A percentile compares a stretch with the other conserved stretches of the same genome.
Conservation (phyloP, 1,284 basidiomycete genomes). For the Hypsizygus ulmarius region DNA sequence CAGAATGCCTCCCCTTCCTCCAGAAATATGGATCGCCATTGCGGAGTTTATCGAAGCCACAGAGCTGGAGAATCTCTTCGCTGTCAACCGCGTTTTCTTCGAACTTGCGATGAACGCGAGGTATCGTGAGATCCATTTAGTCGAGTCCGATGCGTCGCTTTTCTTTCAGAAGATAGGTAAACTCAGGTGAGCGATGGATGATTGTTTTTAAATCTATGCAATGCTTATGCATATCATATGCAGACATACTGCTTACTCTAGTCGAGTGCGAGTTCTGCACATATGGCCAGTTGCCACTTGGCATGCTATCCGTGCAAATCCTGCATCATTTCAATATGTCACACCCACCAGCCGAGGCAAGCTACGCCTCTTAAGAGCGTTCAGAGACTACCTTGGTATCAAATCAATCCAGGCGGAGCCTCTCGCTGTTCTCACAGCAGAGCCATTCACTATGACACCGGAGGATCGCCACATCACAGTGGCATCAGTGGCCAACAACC, state of each 20-base stretch:
- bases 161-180: constrained; percentile 18
- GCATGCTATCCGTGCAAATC: constrained; percentile 17
- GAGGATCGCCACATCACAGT: neutral
- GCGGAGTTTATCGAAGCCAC: constrained; percentile 14
- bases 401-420: neutral
- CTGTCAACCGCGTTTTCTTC: constrained; percentile 21
- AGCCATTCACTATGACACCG: neutral
- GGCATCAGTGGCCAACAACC: neutral
- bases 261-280: constrained; percentile 22
- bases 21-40: constrained; percentile 23
- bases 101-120: constrained; percentile 23
- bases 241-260: constrained; percentile 12
- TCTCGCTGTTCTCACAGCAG: neutral
- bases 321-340: no score
- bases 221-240: neutral
- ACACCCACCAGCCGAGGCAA: neutral
- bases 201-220: neutral
- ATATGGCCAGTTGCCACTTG: constrained; percentile 25
- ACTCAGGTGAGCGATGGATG: constrained; percentile 17
- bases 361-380: neutral
- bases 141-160: constrained; percentile 15
- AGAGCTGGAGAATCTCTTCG: constrained; percentile 17
- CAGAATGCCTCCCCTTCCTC: constrained; percentile 13
- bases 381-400: neutral
- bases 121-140: constrained; percentile 22